Percentiles rank a stretch among this genome's conserved stretches.
phyloP scores from a whole-genome alignment of 305 asterid species.

The Fraxinus angustifolia region DNA sequence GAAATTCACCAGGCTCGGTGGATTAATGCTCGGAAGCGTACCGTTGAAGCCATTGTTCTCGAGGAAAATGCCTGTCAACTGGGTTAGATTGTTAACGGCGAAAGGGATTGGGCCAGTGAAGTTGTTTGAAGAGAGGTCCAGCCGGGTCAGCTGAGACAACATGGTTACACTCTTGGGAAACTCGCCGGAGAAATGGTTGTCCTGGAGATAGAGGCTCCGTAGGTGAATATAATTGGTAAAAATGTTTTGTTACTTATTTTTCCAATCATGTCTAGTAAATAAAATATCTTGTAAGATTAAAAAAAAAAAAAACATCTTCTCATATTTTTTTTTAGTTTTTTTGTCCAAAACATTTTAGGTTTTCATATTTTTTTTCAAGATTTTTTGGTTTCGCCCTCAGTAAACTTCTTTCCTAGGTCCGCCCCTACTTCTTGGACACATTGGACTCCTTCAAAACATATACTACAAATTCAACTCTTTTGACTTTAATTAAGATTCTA shows the following conservation, averaged over 20 bases:
- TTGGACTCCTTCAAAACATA: no score
- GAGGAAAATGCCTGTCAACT: conserved; percentile 59
- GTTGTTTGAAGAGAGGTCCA: conserved; percentile 70
- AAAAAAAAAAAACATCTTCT: no score
- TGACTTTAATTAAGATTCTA: no score
- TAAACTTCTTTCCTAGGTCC: no score
- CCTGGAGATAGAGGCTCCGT: conserved; percentile 73
- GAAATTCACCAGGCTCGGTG: conserved; percentile 40
- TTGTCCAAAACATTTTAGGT: no score
- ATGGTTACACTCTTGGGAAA: conserved; percentile 55
- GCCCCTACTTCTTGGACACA: no score
- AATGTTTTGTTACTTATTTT: background rate
- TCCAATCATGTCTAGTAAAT: background rate
- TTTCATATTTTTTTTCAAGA: no score
- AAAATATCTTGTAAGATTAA: background rate
- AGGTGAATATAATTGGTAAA: conserved; percentile 22
- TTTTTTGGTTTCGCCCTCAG: no score
- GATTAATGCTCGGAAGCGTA: conserved; percentile 66
- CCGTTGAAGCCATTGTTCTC: conserved; percentile 65
- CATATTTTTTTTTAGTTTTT: no score
- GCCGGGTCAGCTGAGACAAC: conserved; percentile 65
- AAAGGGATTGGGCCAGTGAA: conserved; percentile 78
- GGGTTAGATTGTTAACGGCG: conserved; percentile 61
- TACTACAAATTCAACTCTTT: no score
- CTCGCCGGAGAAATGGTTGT: conserved; percentile 56